Evolutionary conservation across 768 basidiomycete genomes (phyloP).

Genomic region (Tricholoma flavovirens): DNA sequence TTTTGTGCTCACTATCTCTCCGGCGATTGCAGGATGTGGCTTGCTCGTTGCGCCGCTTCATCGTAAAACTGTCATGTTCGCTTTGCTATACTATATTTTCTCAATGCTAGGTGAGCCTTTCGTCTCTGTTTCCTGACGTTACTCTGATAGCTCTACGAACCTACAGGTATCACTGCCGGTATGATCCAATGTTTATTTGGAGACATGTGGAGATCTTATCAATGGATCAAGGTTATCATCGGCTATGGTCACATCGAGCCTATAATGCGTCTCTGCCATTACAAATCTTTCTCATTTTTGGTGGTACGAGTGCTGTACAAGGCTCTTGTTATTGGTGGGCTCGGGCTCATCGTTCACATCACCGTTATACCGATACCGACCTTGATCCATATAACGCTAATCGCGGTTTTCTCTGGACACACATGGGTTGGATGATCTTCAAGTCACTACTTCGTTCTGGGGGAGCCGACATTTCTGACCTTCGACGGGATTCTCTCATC

Average conservation of each 20-base stretch:
- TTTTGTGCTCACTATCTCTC: conserved; percentile 61
- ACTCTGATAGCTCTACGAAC: conserved; percentile 11
- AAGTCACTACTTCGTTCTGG: conserved; percentile 71
- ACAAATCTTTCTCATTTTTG: conserved; percentile 63
- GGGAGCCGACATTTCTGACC: conserved; percentile 64
- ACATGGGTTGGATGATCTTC: conserved; percentile 82
- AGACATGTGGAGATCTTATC: conserved; percentile 1
- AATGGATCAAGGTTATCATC: conserved; percentile 57
- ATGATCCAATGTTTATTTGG: conserved; percentile 22
- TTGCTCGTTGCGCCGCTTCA: conserved; percentile 40
- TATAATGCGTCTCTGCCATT: conserved; percentile 73
- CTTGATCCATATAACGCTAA: conserved; percentile 81
- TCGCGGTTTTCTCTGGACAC: conserved; percentile 73
- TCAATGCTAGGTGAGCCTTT: conserved; percentile 69
- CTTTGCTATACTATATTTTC: conserved; percentile 71
- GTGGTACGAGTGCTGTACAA: conserved; percentile 79
- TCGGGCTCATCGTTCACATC: conserved; percentile 76
- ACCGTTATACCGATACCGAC: conserved; percentile 81
- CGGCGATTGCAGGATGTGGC: conserved; percentile 67
- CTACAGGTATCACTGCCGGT: conserved; percentile 47
- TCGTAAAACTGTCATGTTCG: conserved; percentile 53
- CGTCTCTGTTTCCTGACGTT: conserved; percentile 8
- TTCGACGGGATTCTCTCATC: conserved; percentile 62
- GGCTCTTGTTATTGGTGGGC: conserved; percentile 90
- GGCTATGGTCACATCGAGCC: conserved; percentile 81